Conservation (phyloP, 208 protist species). For the Perkinsela sp. region DNA sequence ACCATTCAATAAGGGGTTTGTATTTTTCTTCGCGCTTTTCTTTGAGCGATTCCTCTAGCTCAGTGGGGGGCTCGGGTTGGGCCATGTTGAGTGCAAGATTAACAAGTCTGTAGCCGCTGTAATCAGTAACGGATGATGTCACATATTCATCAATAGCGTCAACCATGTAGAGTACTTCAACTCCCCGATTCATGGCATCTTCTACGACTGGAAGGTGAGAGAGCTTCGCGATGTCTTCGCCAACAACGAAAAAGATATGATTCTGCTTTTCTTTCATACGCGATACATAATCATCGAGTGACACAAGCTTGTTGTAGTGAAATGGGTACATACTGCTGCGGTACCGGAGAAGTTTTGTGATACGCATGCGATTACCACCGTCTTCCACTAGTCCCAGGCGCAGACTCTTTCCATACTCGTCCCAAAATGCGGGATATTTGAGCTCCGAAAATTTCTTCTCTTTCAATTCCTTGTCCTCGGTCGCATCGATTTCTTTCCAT, state of each 20-base stretch:
- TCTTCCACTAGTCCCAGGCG: slow-evolving; percentile 93
- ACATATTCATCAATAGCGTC: slow-evolving; percentile 96
- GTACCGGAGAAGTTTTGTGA: slow-evolving; percentile 90
- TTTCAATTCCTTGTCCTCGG: not conserved
- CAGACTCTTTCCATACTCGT: slow-evolving; percentile 79
- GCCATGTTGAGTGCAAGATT: slow-evolving; percentile 82
- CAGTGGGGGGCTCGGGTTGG: slow-evolving; percentile 57
- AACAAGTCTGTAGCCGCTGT: slow-evolving; percentile 73
- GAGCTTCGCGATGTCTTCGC: slow-evolving; percentile 34
- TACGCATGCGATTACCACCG: slow-evolving; percentile 53
- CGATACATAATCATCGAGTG: slow-evolving; percentile 61
- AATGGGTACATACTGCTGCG: slow-evolving; percentile 13
- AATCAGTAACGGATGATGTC: slow-evolving; percentile 66
- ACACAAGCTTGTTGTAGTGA: slow-evolving; percentile 25
- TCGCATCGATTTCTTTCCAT: slow-evolving; percentile 1
- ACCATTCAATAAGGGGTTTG: slow-evolving; percentile 33
- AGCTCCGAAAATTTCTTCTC: slow-evolving; percentile 13
- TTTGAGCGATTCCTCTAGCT: slow-evolving; percentile 55
- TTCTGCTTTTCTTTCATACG: slow-evolving; percentile 79
- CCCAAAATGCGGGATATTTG: slow-evolving; percentile 70
- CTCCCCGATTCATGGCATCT: slow-evolving; percentile 33
- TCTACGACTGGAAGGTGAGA: slow-evolving; percentile 44
- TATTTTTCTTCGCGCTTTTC: slow-evolving; percentile 67
- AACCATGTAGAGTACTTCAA: slow-evolving; percentile 74
- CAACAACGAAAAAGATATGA: slow-evolving; percentile 70